Base-by-base conservation (phyloP, 164 flowering plant species). In the Litsea cubeba region DNA sequence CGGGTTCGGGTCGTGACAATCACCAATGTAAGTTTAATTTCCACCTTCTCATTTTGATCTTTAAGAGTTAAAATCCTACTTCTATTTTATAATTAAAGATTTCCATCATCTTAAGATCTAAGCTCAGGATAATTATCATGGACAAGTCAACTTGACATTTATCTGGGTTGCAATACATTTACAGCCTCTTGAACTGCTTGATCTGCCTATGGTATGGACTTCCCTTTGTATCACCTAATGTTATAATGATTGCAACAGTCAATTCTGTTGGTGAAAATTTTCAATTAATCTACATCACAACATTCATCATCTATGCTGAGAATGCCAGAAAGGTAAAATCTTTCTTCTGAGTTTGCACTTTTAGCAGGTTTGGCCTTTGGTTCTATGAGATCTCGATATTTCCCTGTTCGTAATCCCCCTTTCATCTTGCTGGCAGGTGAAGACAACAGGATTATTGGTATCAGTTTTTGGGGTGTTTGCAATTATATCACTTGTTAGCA, bases 141-240 rank as follows among this genome's bases (percentile, higher is more conserved):
- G 90, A 86, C 75, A 71, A 74, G 22, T 87, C 98, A 11, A 93
- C 97, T 3, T 95, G 91, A 72, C 84, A 87, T 50, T 93, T 95
- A 83, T 95, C 99, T 2, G 91, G 93, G 68, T 71, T 89, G 83
- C 98, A 97, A 11, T 95, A 95, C 57, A 81, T 91, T 70, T 93
- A 90, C 79, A 84, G 91, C 20, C 86, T 95, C 70, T 74, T 91
- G 81, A 95, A 90, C 81, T 95, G 89, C 75, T 83, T 87, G 81
- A 83, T 85, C 70, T 88, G 92, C 80, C 81, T 87, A n/a, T 91
- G 94, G 94, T 91, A 91, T 82, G 94, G 92, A 49, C 54, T 78
- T 82, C 94, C 97, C 24, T 0, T 86, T 62, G 81, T 90, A 40
- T 68, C 85, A 1, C 87, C 87, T 28, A 84, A 82, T 25, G 79